Evolutionary conservation across 805 yeast species (phyloP), one percentile per base, ranked within the genome.

Genomic region (Cephaloascus albidus): DNA sequence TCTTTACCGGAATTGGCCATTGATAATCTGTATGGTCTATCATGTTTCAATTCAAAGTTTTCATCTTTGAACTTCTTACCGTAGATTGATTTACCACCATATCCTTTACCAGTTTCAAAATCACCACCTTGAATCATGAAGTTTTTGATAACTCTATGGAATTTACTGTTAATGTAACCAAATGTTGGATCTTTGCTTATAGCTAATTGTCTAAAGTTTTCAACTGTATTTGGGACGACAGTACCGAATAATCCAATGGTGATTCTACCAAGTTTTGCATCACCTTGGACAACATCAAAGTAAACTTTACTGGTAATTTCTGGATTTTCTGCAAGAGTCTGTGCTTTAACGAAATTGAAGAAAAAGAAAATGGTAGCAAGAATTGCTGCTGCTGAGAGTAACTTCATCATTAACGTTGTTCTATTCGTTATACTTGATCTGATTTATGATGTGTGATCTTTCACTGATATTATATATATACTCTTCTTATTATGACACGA

Each of bases 171-270:
- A 47, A 70, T 62, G 67, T 78, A 81, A 30, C 81, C 79, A 54
- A 80, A 68, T 31, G 68, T 60, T 27, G 84, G 78, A 54, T 85
- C 87, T 39, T 78, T 83, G 16, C 95, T 90, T 36, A 78, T 68
- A 38, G 87, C 68, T 59, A 88, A 72, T 53, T 83, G 82, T 52
- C 85, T 78, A 65, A 88, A 88, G 71, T 89, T 89, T 60, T 85
- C 89, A 32, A 72, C 93, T 20, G 97, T 89, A 61, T 82, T 84
- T 50, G 94, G 96, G 32, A 82, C 90, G 37, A 77, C 85, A 18
- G 78, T 75, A 36, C 96, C 97, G 57, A 80, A 90, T 39, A 90
- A 71, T 10, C 97, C 97, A 58, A 90, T 70, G 43, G 81, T 84
- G 46, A 90, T 72, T 56, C 95, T 76, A 36, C 97, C 97, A 36